A percentile compares a stretch with the other conserved stretches of the same genome.
phyloP scores from a whole-genome alignment of 2,329 filamentous ascomycete genomes.

The Periconia sp. region DNA sequence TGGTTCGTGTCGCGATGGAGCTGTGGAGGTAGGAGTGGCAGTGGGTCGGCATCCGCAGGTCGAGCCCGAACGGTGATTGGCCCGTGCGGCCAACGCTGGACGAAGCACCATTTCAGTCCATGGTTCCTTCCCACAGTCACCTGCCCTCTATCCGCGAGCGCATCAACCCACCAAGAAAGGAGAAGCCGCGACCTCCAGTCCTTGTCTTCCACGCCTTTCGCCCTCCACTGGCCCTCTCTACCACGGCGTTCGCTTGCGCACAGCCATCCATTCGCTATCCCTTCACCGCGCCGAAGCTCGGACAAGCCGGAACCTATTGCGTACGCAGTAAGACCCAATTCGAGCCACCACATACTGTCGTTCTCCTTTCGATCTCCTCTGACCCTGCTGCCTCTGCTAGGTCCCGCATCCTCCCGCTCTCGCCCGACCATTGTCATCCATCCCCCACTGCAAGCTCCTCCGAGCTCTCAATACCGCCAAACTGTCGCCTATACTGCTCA shows the following conservation, averaged over 20 bases:
- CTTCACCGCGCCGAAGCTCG: constrained; percentile 29
- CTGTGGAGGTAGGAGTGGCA: neutral
- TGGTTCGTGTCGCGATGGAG: constrained; percentile 1
- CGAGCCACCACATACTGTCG: constrained; percentile 14
- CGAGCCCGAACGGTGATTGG: neutral
- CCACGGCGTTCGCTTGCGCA: constrained; percentile 11
- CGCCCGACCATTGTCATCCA: constrained; percentile 4
- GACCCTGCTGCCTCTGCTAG: constrained; percentile 13
- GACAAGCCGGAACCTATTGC: constrained; percentile 36
- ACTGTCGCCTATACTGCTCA: constrained; percentile 90
- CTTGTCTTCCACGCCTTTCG: neutral
- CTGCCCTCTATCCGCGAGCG: constrained; percentile 15
- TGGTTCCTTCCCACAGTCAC: constrained; percentile 17
- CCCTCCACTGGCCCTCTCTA: constrained; percentile 1
- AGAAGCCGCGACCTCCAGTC: neutral
- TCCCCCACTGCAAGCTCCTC: constrained; percentile 5
- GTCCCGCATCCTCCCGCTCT: constrained; percentile 3
- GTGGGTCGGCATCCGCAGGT: neutral
- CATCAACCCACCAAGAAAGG: neutral
- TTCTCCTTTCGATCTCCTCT: constrained; percentile 10
- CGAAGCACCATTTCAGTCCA: neutral
- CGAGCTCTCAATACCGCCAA: constrained; percentile 77
- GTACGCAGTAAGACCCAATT: constrained; percentile 37
- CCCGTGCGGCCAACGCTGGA: neutral
- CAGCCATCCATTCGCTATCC: constrained; percentile 24